Percentiles rank a stretch among this genome's conserved stretches.
Conservation (phyloP, 192 early-diverging fungal species). For the Coemansia biformis region DNA sequence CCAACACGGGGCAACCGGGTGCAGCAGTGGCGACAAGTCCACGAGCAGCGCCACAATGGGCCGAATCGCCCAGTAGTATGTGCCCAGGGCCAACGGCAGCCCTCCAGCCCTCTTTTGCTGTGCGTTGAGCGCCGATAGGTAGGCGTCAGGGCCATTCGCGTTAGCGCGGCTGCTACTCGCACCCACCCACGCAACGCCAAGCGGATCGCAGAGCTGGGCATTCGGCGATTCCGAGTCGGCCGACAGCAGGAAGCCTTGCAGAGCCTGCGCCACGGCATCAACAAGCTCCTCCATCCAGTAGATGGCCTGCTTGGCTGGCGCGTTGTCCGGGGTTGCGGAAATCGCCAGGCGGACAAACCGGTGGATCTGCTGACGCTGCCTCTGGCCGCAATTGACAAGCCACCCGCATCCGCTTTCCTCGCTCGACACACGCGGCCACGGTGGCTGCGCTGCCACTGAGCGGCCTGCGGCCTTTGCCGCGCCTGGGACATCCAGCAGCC, state of each 20-base stretch:
- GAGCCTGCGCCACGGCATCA: neutral
- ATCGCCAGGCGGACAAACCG: constrained; percentile 12
- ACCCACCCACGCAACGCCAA: neutral
- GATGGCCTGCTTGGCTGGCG: constrained; percentile 2
- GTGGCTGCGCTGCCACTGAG: neutral
- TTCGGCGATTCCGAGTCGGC: neutral
- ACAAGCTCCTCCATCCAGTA: constrained; percentile 3
- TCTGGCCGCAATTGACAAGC: constrained; percentile 17
- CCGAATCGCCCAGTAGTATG: constrained; percentile 19
- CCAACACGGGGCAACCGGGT: no score
- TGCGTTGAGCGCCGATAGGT: no score
- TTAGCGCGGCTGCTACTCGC: neutral
- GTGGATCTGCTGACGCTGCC: constrained; percentile 3
- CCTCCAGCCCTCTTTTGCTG: no score
- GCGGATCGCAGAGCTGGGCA: neutral
- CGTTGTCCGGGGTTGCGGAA: neutral
- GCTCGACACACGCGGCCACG: constrained; percentile 30
- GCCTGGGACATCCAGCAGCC: neutral
- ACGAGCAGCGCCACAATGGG: constrained; percentile 4
- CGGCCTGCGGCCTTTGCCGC: neutral
- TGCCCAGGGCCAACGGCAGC: neutral
- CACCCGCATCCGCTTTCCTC: constrained; percentile 39
- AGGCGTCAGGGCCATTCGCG: no score
- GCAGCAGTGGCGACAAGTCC: neutral
- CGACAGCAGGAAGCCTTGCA: neutral